phyloP scores from a whole-genome alignment of 495 filamentous ascomycete genomes.

The Pyrenula aspistea region DNA sequence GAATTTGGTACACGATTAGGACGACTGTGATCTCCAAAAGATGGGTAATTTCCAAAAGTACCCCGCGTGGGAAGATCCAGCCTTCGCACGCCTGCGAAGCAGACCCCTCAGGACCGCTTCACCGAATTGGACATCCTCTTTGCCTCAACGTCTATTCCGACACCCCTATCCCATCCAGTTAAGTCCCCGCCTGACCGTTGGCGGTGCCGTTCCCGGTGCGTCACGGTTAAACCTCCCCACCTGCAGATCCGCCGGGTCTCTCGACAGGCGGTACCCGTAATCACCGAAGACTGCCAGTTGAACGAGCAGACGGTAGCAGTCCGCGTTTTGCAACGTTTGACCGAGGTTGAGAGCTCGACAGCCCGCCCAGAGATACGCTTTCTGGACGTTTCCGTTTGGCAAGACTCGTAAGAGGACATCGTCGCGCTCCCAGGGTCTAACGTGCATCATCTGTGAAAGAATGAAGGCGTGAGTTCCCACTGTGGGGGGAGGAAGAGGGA shows the following conservation, averaged over 20 bases:
- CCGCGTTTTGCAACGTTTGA: background rate
- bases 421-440: background rate
- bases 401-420: background rate
- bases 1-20: background rate
- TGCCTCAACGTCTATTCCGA: background rate
- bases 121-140: background rate
- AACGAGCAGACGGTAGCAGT: background rate
- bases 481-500: background rate
- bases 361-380: background rate
- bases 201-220: background rate
- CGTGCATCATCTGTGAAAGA: background rate
- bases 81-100: background rate
- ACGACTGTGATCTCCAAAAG: background rate
- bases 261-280: background rate
- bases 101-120: background rate
- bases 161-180: background rate
- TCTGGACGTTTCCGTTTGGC: background rate
- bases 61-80: background rate
- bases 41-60: background rate
- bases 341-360: background rate
- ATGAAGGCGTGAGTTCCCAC: background rate
- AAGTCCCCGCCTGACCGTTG: background rate
- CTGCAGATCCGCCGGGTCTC: background rate
- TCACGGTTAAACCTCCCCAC: background rate
- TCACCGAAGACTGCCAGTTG: background rate